phyloP scores from a whole-genome alignment of 2,329 filamentous ascomycete genomes.

The Bisporella sp. region DNA sequence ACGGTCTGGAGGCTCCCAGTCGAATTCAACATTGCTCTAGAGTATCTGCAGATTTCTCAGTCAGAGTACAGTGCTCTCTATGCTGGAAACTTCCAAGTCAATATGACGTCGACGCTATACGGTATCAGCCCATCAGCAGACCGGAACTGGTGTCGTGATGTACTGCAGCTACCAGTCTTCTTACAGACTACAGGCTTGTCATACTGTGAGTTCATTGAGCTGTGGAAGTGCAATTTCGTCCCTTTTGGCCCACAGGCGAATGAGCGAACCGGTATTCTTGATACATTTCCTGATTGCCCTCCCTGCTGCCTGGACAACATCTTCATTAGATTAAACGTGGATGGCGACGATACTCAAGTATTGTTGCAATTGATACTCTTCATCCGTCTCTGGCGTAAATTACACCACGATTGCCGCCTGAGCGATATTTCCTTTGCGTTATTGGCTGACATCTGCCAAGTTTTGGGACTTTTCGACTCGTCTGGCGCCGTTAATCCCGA shows the following conservation, averaged over 20 bases:
- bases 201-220: neutral
- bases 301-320: neutral
- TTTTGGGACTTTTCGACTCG: neutral
- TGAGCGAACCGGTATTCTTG: neutral
- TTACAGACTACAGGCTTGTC: neutral
- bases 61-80: neutral
- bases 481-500: neutral
- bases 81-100: neutral
- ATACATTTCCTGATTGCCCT: neutral
- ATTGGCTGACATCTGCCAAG: neutral
- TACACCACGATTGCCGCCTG: neutral
- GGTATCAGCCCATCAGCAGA: neutral
- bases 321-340: neutral
- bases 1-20: neutral
- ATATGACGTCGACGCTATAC: neutral
- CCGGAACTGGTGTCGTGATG: neutral
- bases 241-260: neutral
- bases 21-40: constrained; percentile 1
- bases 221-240: neutral
- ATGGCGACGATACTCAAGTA: neutral
- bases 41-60: constrained; percentile 2
- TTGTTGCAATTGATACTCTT: neutral
- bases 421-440: neutral
- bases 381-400: neutral
- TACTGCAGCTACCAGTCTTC: neutral